Base-by-base conservation (phyloP, 352 stramenopile genomes). In the Globisporangium cystogenes region DNA sequence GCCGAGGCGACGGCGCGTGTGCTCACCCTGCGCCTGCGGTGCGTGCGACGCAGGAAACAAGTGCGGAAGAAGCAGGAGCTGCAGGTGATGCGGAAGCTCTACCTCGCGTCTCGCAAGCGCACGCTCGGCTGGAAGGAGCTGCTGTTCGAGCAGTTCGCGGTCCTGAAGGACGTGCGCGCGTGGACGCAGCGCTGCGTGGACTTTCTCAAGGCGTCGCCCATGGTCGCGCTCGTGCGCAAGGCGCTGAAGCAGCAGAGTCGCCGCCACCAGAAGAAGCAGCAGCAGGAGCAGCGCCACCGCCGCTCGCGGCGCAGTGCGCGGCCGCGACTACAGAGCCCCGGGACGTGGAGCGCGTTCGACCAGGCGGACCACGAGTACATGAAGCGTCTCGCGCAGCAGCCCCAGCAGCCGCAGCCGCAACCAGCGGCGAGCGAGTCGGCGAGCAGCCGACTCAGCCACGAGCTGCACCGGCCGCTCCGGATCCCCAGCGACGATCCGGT, bases 291-390 rank as follows among this genome's bases (percentile, higher is more conserved):
- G 31, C 40, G 55, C 11, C 14, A 26, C 18, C 55, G 47, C 43
- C 72, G 26, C 51, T 59, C 23, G 48, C 47, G 47, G 24, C 23
- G 47, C 5, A 62, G 57, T 36, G 35, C 41, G 37, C 55, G 26
- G 6, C 42, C 48, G 14, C 55, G 33, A 0, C 33, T 40, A 0
- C 37, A 51, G 7, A 14, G 31, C 31, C 16, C 42, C 18, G 55
- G 47, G 11, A 51, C 42, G 27, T 82, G 74, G 69, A 82, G 61
- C 21, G 74, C 65, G 35, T 64, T 79, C 33, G 65, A 81, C 23
- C 60, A 70, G 20, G 69, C 69, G 29, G 69, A 85, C 44, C 62
- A 70, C 52, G 56, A 62, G 40, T 81, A 81, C 48, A 67, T 81
- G 33, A 68, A 76, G 26, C 53, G 68, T 16, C 67, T 82, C 10